Base-by-base conservation (phyloP, 495 filamentous ascomycete species). In the Chaetomium tenue region DNA sequence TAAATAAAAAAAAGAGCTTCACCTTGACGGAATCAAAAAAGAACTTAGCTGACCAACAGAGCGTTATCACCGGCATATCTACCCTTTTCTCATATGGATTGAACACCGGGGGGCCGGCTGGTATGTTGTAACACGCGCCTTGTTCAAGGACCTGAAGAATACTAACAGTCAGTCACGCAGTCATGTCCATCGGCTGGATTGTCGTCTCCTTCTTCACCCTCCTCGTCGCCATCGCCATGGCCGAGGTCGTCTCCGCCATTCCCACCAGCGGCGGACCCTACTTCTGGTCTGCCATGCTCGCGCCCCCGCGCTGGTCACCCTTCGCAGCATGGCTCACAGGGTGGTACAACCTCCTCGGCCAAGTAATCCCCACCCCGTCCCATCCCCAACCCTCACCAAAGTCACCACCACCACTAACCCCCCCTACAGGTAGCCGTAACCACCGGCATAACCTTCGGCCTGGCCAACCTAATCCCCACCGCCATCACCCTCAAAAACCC, bases 311-410 rank as follows among this genome's bases (percentile, higher is more conserved):
- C 7, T 78, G 81, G 72, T 79, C 82, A 0, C 83, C 86, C 7
- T 87, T 88, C 67, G 78, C 81, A 8, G 82, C 83, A 28, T 89
- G 86, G 86, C 77, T 87, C 47, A 89, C 86, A 2, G 86, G 86
- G 15, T 88, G 86, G 86, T 84, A 81, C 70, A 86, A 85, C 56
- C 64, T 86, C 15, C 79, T 86, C 7, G 84, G 84, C 13, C 83
- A 87, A 67, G 68, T 64, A 64, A 4, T 5, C 5, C 3, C 47
- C 22, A 15, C 33, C 5, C 33, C 33, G 11, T 11, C 33, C 11
- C 33, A 7, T 13, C 23, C 25, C 52, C 13, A 47, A 5, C 39
- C 33, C 6, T 40, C 12, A 37, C 33, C 39, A 37, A 2, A 18
- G 5, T 37, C 13, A 18, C 22, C 13, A 44, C 40, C 16, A 44